Conservation (phyloP, 1,284 basidiomycete genomes). For the Dichomitus squalens region DNA sequence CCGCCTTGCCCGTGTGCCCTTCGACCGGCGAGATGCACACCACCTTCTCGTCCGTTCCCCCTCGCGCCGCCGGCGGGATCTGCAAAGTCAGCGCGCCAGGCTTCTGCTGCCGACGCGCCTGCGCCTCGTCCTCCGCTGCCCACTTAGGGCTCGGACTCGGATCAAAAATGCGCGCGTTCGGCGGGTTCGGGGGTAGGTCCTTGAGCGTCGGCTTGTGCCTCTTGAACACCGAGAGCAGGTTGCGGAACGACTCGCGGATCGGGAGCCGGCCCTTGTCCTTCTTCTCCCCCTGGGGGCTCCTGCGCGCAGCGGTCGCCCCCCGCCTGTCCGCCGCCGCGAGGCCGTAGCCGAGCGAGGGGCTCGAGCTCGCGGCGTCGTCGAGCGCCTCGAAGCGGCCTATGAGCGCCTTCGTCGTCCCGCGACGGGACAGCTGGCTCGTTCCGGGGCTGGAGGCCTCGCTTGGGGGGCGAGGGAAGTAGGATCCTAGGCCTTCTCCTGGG, state of each 20-base stretch:
- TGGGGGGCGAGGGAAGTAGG: constrained; percentile 33
- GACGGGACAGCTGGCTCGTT: constrained; percentile 15
- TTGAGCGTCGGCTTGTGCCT: constrained; percentile 42
- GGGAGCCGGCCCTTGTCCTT: constrained; percentile 45
- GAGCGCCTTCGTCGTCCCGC: constrained; percentile 39
- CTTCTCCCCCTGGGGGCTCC: constrained; percentile 11
- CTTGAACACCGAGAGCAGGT: constrained; percentile 65
- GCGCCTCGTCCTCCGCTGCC: not conserved
- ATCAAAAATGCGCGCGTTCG: not conserved
- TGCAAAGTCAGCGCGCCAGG: constrained; percentile 13
- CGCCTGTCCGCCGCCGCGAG: not conserved
- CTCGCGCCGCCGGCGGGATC: constrained; percentile 8
- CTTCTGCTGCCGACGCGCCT: not conserved
- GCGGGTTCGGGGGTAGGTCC: not conserved
- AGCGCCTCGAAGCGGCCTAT: constrained; percentile 38
- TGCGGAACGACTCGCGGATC: constrained; percentile 66
- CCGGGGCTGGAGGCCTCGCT: not conserved
- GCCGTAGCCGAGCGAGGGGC: not conserved
- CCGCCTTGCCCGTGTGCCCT: constrained; percentile 41
- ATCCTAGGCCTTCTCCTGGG: constrained; percentile 17
- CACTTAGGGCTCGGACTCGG: not conserved
- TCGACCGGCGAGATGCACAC: constrained; percentile 36
- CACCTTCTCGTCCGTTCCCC: constrained; percentile 1
- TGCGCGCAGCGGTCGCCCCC: not conserved
- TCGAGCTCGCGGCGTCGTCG: constrained; percentile 1